Evolutionary conservation across 305 asterid species (phyloP).

Genomic region (Lippia alba): DNA sequence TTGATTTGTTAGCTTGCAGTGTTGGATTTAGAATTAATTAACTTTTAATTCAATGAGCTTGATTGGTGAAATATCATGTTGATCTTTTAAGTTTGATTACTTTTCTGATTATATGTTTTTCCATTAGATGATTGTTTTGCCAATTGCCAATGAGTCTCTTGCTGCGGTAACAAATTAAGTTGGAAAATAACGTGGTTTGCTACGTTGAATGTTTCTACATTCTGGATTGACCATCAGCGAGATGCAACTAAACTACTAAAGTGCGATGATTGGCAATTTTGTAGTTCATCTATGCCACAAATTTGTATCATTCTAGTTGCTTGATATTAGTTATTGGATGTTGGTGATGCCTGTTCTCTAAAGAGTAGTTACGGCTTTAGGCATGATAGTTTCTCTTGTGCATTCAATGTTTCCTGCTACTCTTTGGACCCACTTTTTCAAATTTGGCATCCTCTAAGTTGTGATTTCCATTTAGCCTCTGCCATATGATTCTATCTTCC

Average conservation of each 20-base stretch:
- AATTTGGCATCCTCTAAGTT: not conserved
- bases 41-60: slow-evolving; percentile 12
- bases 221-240: not conserved
- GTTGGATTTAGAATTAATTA: not conserved
- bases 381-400: not conserved
- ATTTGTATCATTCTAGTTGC: not conserved
- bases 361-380: not conserved
- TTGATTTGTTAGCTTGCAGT: slow-evolving; percentile 8
- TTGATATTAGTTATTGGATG: not conserved
- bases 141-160: not conserved
- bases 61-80: not conserved
- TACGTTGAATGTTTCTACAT: not conserved
- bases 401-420: not conserved
- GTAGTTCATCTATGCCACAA: not conserved
- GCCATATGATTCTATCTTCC: not conserved
- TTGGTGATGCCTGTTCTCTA: not conserved
- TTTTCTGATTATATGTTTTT: not conserved
- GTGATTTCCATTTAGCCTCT: not conserved
- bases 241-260: not conserved
- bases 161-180: not conserved
- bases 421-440: not conserved
- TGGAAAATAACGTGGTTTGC: not conserved
- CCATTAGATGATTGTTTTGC: not conserved
- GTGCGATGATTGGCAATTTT: not conserved
- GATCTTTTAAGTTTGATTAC: not conserved